Evolutionary conservation across 2,329 filamentous ascomycete species (phyloP).

Genomic region (Sphaerulina vaccinii): DNA sequence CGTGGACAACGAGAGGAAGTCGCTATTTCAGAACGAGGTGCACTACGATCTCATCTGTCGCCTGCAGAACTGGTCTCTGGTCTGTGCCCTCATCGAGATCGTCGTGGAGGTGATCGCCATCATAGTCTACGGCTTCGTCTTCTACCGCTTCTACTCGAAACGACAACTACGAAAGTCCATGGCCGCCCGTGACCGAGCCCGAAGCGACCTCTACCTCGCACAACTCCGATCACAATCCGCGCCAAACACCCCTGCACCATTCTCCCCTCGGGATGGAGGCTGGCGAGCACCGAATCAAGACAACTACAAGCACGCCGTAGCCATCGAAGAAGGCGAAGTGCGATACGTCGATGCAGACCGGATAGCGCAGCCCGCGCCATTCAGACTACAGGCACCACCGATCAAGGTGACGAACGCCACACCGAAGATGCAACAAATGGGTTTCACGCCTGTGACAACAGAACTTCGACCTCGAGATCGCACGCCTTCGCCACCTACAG

Average conservation of each 20-base stretch:
- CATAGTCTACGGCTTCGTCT: constrained; percentile 86
- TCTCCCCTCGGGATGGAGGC: constrained; percentile 59
- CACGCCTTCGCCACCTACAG: constrained; percentile 30
- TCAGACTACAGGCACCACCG: constrained; percentile 84
- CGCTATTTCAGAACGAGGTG: constrained; percentile 76
- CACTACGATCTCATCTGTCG: constrained; percentile 89
- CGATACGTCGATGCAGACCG: constrained; percentile 60
- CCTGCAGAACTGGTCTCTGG: constrained; percentile 89
- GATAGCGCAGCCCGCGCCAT: constrained; percentile 53
- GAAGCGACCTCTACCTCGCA: constrained; percentile 89
- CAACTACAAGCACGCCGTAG: constrained; percentile 41
- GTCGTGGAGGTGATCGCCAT: constrained; percentile 91
- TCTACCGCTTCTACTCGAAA: constrained; percentile 98
- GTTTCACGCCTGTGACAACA: constrained; percentile 54
- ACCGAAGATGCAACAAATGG: constrained; percentile 63
- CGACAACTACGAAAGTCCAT: constrained; percentile 93
- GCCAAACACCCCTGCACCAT: constrained; percentile 76
- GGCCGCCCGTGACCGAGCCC: constrained; percentile 89
- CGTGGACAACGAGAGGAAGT: constrained; percentile 72
- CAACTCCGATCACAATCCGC: constrained; percentile 70
- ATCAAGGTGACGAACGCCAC: constrained; percentile 74
- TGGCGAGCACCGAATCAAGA: constrained; percentile 45
- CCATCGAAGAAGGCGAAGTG: constrained; percentile 48
- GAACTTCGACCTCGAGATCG: constrained; percentile 22
- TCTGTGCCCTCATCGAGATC: constrained; percentile 96